Percentiles rank a stretch among this genome's conserved stretches.
phyloP scores from a whole-genome alignment of 129 eudicot species.

The Lactuca saligna region DNA sequence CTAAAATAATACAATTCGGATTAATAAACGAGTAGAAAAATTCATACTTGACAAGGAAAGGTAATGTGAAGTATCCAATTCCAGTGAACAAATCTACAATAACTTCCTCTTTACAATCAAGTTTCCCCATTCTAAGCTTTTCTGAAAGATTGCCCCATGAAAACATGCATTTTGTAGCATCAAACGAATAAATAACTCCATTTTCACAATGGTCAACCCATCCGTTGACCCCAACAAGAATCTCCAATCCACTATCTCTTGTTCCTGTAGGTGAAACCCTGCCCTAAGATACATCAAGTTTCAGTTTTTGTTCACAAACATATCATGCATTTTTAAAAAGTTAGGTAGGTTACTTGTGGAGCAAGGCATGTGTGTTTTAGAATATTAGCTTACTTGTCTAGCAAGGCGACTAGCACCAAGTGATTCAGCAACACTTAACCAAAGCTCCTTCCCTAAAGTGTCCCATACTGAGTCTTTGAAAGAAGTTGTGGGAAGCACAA shows the following conservation, averaged over 20 bases:
- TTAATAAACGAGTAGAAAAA: slow-evolving; percentile 14
- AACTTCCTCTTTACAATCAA: slow-evolving; percentile 77
- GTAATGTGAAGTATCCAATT: slow-evolving; percentile 86
- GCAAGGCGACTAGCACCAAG: slow-evolving; percentile 89
- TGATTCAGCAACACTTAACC: slow-evolving; percentile 74
- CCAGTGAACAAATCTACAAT: slow-evolving; percentile 93
- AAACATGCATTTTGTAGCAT: slow-evolving; percentile 97
- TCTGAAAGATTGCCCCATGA: slow-evolving; percentile 99
- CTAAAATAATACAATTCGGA: background rate
- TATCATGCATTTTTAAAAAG: background rate
- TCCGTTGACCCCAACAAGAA: slow-evolving; percentile 82
- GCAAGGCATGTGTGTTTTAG: background rate
- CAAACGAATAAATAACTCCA: slow-evolving; percentile 91
- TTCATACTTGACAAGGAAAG: slow-evolving; percentile 86
- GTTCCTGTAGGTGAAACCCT: slow-evolving; percentile 77
- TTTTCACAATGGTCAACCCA: slow-evolving; percentile 97
- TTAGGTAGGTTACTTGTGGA: background rate
- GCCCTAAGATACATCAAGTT: slow-evolving; percentile 52
- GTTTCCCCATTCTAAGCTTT: slow-evolving; percentile 81
- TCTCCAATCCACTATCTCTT: slow-evolving; percentile 87
- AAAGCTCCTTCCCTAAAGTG: slow-evolving; percentile 58
- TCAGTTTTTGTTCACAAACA: background rate
- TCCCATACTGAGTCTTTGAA: slow-evolving; percentile 80
- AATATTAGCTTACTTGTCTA: slow-evolving; percentile 70
- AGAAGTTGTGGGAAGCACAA: slow-evolving; percentile 75